Percentiles rank a stretch among this genome's conserved stretches.
These are phyloP conservation scores for Aspergillus tamarii DNA, from an alignment of 2,329 filamentous ascomycete species.

Conservation along the genomic window DNA sequence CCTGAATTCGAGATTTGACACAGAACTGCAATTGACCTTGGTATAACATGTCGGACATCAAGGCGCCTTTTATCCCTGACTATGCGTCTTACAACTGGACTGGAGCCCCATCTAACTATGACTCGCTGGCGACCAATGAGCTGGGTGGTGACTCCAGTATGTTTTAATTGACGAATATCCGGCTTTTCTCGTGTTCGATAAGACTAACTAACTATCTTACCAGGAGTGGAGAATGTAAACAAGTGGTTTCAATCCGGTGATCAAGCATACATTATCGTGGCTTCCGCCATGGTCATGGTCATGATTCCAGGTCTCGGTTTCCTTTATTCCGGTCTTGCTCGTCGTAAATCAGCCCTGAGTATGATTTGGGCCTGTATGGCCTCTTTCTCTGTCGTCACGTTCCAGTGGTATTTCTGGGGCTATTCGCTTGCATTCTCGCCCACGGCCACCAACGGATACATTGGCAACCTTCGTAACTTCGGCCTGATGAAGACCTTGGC, in stretches of 20 bases:
- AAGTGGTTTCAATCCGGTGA: slow-evolving; percentile 94
- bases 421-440: slow-evolving; percentile 92
- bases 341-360: slow-evolving; percentile 93
- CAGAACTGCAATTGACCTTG: not conserved
- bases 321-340: slow-evolving; percentile 95
- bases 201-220: slow-evolving; percentile 22
- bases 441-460: slow-evolving; percentile 82
- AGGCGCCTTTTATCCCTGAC: slow-evolving; percentile 40
- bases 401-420: slow-evolving; percentile 99
- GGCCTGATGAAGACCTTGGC: slow-evolving; percentile 84
- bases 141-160: slow-evolving; percentile 78
- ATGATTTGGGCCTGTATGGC: slow-evolving; percentile 98
- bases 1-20: not conserved
- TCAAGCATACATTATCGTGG: slow-evolving; percentile 88
- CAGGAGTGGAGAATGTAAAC: slow-evolving; percentile 86
- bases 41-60: slow-evolving; percentile 31
- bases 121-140: slow-evolving; percentile 55
- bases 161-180: slow-evolving; percentile 39
- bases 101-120: slow-evolving; percentile 48
- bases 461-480: slow-evolving; percentile 87
- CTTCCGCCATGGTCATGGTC: slow-evolving; percentile 88
- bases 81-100: slow-evolving; percentile 56
- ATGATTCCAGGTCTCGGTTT: slow-evolving; percentile 98
- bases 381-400: slow-evolving; percentile 84
- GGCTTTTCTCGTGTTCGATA: not conserved